Conservation (phyloP, 495 filamentous ascomycete species). For the Hypoxylon perforatum region DNA sequence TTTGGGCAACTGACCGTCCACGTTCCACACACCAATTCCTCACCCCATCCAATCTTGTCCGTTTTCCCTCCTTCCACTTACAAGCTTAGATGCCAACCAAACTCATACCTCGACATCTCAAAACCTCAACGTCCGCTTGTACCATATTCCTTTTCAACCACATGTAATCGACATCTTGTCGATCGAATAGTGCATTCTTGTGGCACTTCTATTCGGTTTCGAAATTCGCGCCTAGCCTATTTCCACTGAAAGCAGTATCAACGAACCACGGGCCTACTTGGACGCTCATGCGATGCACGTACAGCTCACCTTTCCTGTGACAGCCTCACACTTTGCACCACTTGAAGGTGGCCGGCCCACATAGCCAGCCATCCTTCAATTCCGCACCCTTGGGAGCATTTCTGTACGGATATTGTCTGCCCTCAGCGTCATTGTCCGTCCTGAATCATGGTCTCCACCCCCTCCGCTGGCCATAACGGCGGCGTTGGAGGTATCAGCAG, state of each 20-base stretch:
- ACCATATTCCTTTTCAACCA: conserved; percentile 17
- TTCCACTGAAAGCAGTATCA: conserved; percentile 6
- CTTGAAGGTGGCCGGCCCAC: conserved; percentile 30
- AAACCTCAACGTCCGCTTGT: not conserved
- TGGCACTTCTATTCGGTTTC: conserved; percentile 1
- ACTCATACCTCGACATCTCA: conserved; percentile 25
- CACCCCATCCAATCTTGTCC: conserved; percentile 32
- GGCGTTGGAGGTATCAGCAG: conserved; percentile 47
- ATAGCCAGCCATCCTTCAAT: conserved; percentile 27
- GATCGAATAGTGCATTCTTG: not conserved
- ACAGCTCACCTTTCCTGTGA: conserved; percentile 38
- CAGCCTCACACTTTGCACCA: conserved; percentile 38
- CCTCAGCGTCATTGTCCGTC: conserved; percentile 16
- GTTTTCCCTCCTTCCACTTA: conserved; percentile 26
- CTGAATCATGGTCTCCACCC: conserved; percentile 54
- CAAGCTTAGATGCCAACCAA: conserved; percentile 11
- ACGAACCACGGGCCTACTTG: not conserved
- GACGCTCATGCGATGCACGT: conserved; percentile 45
- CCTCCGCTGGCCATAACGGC: conserved; percentile 51
- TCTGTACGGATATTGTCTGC: not conserved
- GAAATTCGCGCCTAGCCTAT: conserved; percentile 6
- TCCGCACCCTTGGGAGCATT: conserved; percentile 8
- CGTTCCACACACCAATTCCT: conserved; percentile 35
- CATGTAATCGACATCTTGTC: conserved; percentile 14
- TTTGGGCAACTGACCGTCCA: conserved; percentile 27